These are phyloP conservation scores for Macrophomina phaseolina DNA, from an alignment of 2,329 filamentous ascomycete species.

Conservation along the genomic window DNA sequence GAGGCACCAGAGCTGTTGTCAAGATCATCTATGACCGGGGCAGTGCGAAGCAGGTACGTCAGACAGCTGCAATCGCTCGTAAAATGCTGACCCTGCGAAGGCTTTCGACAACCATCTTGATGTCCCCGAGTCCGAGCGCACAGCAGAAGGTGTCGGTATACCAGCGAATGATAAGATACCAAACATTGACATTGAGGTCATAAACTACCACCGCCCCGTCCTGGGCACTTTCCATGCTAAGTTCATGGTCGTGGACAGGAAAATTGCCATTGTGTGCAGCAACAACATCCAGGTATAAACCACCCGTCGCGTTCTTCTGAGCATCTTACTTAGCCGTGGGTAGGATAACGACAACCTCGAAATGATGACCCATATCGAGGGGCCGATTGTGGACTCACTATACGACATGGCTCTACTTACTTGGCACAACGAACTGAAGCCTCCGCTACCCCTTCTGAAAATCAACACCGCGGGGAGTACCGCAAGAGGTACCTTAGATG, in stretches of 20 bases:
- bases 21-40: conserved; percentile 80
- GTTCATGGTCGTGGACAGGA: conserved; percentile 77
- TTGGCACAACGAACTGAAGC: conserved; percentile 69
- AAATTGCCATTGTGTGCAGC: conserved; percentile 73
- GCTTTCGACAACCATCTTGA: conserved; percentile 68
- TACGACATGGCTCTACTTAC: conserved; percentile 77
- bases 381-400: conserved; percentile 75
- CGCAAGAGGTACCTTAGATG: conserved; percentile 33
- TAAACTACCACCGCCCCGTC: conserved; percentile 73
- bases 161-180: conserved; percentile 70
- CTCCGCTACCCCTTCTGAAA: conserved; percentile 63
- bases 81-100: conserved; percentile 31
- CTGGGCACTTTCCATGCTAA: conserved; percentile 80
- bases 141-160: conserved; percentile 60
- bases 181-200: conserved; percentile 72
- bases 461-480: conserved; percentile 51
- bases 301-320: neutral
- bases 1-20: conserved; percentile 65
- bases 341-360: conserved; percentile 77
- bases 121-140: conserved; percentile 64
- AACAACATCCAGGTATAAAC: conserved; percentile 68
- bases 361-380: conserved; percentile 79
- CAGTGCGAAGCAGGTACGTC: conserved; percentile 61
- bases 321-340: neutral
- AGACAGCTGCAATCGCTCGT: neutral